Evolutionary conservation across 1,139 yeast genomes (phyloP), one percentile per base, ranked within the genome.

Genomic region (Candida dubliniensis): DNA sequence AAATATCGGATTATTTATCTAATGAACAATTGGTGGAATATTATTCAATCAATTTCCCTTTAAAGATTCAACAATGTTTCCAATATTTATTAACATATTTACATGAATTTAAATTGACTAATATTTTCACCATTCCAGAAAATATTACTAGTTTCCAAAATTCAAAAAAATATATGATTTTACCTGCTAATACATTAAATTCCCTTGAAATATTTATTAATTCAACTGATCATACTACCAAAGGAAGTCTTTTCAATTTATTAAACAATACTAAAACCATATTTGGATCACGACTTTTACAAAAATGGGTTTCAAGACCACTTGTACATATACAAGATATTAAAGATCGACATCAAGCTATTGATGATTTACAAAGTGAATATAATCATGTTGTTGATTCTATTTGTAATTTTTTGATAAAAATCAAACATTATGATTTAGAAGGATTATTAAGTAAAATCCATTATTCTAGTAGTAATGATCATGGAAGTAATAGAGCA

Each of bases 191-290:
- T 51, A 81, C 96, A 0, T 55, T 93, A 6, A 72, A 76, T 30
- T 80, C 87, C 34, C 66, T 93, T 24, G 97, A 93, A 57, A 75
- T 93, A 1, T 88, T 88, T 54, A 69, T 69, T 33, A 87, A 87
- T 55, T 67, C 74, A 2, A 80, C 93, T 0, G 81, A 82, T 49
- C 63, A 66, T 13, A 67, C 76, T 1, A 69, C 67, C 7, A 67
- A 71, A 24, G 98, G 97, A 0, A 81, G 96, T 0, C 64, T 93
- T 13, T 63, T 87, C 12, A 86, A 93, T 89, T 67, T 88, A 2
- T 58, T 93, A 49, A 87, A 91, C 60, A 91, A 85, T 50, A 87
- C 98, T 0, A 67, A 81, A 36, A 88, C 97, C 0, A 72, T 76
- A 29, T 86, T 84, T 64, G 99, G 99, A 0, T 76, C 72, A 41